Conservation (phyloP, 202 grass and related monocot species). For the Schoenoplectus tabernaemontani region DNA sequence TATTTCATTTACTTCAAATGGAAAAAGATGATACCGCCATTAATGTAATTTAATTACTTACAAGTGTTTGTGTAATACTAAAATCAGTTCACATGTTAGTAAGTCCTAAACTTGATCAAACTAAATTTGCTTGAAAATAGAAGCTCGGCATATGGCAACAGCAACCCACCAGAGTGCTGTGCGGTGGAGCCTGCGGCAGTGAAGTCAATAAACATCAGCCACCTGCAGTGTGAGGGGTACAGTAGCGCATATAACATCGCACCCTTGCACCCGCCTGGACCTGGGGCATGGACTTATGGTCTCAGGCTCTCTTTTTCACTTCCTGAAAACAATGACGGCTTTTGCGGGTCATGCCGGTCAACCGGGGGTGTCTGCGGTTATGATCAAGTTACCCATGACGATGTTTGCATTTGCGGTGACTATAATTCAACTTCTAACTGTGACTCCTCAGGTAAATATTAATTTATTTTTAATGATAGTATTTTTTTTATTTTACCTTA, state of each 20-base stretch:
- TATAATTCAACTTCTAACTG: constrained; percentile 91
- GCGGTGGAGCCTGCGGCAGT: constrained; percentile 54
- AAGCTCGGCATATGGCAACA: constrained; percentile 25
- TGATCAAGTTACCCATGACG: constrained; percentile 39
- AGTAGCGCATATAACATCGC: constrained; percentile 90
- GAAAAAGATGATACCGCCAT: not conserved
- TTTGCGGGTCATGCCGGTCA: constrained; percentile 79
- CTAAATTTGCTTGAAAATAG: not conserved
- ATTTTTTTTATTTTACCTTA: no score
- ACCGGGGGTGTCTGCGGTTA: constrained; percentile 87
- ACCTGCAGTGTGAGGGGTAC: constrained; percentile 83
- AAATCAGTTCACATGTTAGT: no score
- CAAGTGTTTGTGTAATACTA: not conserved
- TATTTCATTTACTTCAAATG: no score
- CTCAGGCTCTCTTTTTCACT: constrained; percentile 48
- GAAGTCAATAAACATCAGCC: constrained; percentile 67
- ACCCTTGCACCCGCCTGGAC: constrained; percentile 40
- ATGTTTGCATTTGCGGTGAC: constrained; percentile 71
- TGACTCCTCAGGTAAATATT: no score
- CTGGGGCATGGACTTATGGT: constrained; percentile 66
- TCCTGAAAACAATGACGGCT: constrained; percentile 60
- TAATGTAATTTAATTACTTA: not conserved
- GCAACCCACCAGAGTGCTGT: constrained; percentile 68
- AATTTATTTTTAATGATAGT: no score
- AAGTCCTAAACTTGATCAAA: no score